A percentile compares a stretch with the other conserved stretches of the same genome.
phyloP scores from a whole-genome alignment of 1,284 basidiomycete species.

The Exsudoporus floridanus region DNA sequence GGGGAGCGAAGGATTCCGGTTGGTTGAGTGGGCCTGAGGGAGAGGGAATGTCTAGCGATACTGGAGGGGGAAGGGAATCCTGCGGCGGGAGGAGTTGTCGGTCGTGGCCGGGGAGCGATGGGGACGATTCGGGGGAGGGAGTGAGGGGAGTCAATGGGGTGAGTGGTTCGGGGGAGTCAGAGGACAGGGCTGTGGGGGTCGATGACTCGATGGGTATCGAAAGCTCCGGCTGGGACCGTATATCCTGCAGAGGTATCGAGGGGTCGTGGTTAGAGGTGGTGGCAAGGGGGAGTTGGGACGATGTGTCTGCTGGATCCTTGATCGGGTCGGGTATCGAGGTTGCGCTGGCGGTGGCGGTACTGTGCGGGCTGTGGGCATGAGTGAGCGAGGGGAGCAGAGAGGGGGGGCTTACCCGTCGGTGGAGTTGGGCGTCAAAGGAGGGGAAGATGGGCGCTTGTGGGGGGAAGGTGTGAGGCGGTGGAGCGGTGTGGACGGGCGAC shows the following conservation, averaged over 20 bases:
- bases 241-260: background rate
- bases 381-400: background rate
- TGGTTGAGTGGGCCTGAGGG: background rate
- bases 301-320: background rate
- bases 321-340: slow-evolving; percentile 3
- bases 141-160: slow-evolving; percentile 25
- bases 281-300: no score
- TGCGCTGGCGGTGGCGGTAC: slow-evolving; percentile 8
- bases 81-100: slow-evolving; percentile 15
- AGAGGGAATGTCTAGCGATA: background rate
- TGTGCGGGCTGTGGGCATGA: background rate
- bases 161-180: slow-evolving; percentile 12
- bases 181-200: background rate
- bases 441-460: slow-evolving; percentile 15
- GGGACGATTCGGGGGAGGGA: slow-evolving; percentile 18
- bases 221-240: background rate
- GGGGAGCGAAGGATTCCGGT: slow-evolving; percentile 4
- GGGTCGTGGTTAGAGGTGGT: background rate
- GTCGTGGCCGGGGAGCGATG: slow-evolving; percentile 28
- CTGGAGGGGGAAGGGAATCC: slow-evolving; percentile 8
- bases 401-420: slow-evolving; percentile 6
- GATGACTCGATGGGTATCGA: background rate
- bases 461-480: background rate
- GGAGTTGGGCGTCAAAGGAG: slow-evolving; percentile 4
- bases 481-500: background rate